A percentile compares a stretch with the other conserved stretches of the same genome.
These are phyloP conservation scores for Phytophthora chlamydospora DNA, from an alignment of 352 stramenopile species.

Conservation along the genomic window DNA sequence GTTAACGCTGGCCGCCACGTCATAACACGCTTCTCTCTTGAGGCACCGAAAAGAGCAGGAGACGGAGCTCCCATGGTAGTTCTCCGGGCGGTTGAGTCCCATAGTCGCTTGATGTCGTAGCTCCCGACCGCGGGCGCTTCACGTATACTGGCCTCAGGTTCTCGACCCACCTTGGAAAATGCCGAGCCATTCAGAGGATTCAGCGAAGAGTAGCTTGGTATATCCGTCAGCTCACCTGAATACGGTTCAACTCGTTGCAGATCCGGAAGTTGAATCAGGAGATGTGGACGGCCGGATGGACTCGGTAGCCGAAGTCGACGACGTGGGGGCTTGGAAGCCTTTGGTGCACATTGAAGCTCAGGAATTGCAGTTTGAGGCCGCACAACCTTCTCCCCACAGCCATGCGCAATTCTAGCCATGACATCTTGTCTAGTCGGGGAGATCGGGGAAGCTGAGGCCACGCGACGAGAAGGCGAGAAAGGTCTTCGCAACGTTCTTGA, in stretches of 20 bases:
- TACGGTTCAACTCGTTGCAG: slow-evolving; percentile 11
- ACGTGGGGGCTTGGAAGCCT: slow-evolving; percentile 12
- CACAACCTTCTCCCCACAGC: background rate
- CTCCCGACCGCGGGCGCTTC: slow-evolving; percentile 27
- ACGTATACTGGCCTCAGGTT: slow-evolving; percentile 5
- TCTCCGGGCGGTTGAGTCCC: slow-evolving; percentile 32
- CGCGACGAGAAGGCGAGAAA: slow-evolving; percentile 7
- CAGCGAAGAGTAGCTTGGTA: slow-evolving; percentile 25
- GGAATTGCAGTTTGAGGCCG: slow-evolving; percentile 13
- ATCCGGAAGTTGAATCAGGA: slow-evolving; percentile 11
- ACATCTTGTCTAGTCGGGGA: slow-evolving; percentile 8
- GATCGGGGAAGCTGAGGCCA: slow-evolving; percentile 7
- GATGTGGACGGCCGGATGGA: slow-evolving; percentile 8
- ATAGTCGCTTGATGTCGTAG: slow-evolving; percentile 61
- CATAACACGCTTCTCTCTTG: slow-evolving; percentile 45
- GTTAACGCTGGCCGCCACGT: slow-evolving; percentile 55
- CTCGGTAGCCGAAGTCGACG: slow-evolving; percentile 18
- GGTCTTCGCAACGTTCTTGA: slow-evolving; percentile 26
- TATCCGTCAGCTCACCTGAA: background rate
- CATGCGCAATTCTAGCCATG: background rate
- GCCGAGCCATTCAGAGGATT: slow-evolving; percentile 15
- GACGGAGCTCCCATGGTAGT: slow-evolving; percentile 30
- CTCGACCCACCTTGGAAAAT: slow-evolving; percentile 25
- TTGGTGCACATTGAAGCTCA: background rate
- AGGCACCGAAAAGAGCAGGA: slow-evolving; percentile 52